Conservation (phyloP, 345 rosid species). For the Eucalyptus tenuipes region DNA sequence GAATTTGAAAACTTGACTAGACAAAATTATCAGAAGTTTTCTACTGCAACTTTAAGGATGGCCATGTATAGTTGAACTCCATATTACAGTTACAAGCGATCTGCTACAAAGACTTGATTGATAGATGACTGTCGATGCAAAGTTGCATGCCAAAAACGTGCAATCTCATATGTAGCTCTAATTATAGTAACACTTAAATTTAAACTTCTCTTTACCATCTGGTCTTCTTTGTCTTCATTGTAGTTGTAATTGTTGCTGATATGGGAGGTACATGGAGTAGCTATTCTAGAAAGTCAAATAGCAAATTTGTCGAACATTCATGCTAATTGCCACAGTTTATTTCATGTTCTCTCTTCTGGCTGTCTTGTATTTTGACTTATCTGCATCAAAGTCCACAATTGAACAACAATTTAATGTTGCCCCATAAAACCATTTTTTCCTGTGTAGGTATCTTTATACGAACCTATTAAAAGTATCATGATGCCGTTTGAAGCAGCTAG, state of each 20-base stretch:
- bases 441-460: constrained; percentile 33
- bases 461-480: constrained; percentile 59
- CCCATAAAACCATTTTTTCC: background rate
- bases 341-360: background rate
- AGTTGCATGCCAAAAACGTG: background rate
- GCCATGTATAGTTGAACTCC: background rate
- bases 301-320: background rate
- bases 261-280: background rate
- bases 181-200: background rate
- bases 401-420: background rate
- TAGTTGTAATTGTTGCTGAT: background rate
- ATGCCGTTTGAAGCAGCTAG: constrained; percentile 36
- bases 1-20: background rate
- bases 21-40: background rate
- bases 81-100: background rate
- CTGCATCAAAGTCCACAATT: background rate
- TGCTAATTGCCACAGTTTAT: background rate
- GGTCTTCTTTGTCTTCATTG: background rate
- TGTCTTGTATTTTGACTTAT: background rate
- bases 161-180: background rate
- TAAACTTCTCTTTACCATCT: background rate
- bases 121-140: background rate
- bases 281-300: background rate
- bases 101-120: background rate
- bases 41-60: background rate